Conservation (phyloP, 129 eudicot species). For the Dittrichia graveolens region DNA sequence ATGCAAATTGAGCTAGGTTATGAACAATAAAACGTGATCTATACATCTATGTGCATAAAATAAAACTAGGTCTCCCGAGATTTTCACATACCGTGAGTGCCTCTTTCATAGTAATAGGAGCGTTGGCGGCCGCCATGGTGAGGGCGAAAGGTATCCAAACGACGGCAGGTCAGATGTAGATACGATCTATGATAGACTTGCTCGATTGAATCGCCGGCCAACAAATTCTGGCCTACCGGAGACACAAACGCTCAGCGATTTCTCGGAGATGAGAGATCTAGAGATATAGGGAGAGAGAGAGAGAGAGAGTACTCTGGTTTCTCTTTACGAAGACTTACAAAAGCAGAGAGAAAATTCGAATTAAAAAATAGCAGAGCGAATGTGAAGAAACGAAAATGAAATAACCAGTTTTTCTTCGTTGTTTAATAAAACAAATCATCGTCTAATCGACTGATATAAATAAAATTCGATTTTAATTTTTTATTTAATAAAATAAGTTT, state of each 20-base stretch:
- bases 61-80: not conserved
- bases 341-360: not conserved
- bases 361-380: not conserved
- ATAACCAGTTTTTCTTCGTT: no score
- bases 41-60: constrained; percentile 3
- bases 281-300: constrained; percentile 20
- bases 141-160: constrained; percentile 45
- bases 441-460: no score
- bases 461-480: no score
- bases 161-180: constrained; percentile 29
- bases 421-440: no score
- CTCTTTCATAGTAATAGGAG: constrained; percentile 98
- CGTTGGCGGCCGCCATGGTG: constrained; percentile 96
- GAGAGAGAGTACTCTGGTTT: constrained; percentile 19
- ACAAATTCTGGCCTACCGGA: constrained; percentile 24
- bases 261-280: constrained; percentile 41
- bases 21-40: constrained; percentile 17
- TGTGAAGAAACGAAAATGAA: no score
- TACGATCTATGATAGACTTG: constrained; percentile 20
- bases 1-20: constrained; percentile 29
- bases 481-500: no score
- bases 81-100: constrained; percentile 73
- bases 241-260: constrained; percentile 27
- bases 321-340: constrained; percentile 30
- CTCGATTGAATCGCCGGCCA: constrained; percentile 25